Evolutionary conservation across 805 yeast genomes (phyloP), one percentile per base, ranked within the genome.

Genomic region (Blastobotrys robertii): DNA sequence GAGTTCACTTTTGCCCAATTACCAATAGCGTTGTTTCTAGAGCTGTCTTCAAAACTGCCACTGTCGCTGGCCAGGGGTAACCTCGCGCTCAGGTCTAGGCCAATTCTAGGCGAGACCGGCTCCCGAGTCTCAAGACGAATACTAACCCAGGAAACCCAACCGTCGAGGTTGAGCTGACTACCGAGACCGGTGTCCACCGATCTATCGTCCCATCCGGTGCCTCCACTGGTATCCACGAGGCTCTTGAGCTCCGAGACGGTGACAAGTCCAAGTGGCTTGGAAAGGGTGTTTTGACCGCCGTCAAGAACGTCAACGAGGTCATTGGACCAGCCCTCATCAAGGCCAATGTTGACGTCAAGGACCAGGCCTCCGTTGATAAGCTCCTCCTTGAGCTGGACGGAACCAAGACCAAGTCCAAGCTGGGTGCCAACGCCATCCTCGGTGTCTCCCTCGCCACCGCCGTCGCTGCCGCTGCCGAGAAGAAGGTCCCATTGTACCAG

Each of bases 171-270:
- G 97, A 92, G 65, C 64, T 90, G 62, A 74, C 82, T 77, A 90
- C 98, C 64, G 90, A 76, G 52, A 79, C 84, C 64, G 98, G 98
- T 64, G 61, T 77, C 54, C 88, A 86, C 94, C 84, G 97, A 72
- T 79, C 97, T 57, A 88, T 90, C 65, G 98, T 92, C 51, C 98
- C 98, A 69, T 87, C 97, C 55, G 98, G 98, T 74, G 98, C 98
- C 56, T 90, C 97, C 64, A 92, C 98, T 53, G 98, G 98, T 81
- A 69, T 84, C 69, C 95, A 86, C 72, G 98, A 92, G 78, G 98
- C 98, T 59, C 74, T 88, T 59, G 98, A 90, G 77, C 79, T 90
- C 70, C 87, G 98, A 78, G 98, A 90, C 67, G 92, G 85, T 61
- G 98, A 92, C 79, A 84, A 86, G 74, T 72, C 92, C 66, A 84